Evolutionary conservation across 345 rosid genomes (phyloP).

Genomic region (Turritis glabra): DNA sequence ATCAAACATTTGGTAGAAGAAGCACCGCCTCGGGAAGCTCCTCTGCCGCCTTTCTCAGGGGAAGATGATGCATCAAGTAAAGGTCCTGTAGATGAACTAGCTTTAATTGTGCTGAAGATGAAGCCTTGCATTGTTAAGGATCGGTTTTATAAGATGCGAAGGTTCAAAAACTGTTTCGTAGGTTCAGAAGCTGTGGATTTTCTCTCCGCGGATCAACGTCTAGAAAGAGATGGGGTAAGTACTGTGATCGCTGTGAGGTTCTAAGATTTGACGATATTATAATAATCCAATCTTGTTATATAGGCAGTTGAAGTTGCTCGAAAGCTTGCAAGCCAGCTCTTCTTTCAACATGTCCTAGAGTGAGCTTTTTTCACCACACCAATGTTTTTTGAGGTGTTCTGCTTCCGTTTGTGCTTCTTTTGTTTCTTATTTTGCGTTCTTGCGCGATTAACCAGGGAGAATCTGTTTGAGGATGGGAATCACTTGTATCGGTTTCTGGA

Average conservation of each 20-base stretch:
- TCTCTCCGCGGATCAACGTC: constrained; percentile 59
- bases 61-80: constrained; percentile 72
- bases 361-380: constrained; percentile 41
- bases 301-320: constrained; percentile 84
- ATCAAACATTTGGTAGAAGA: constrained; percentile 55
- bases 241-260: not conserved
- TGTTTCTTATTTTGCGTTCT: constrained; percentile 1
- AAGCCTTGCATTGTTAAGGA: constrained; percentile 70
- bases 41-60: constrained; percentile 82
- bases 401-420: not conserved
- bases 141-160: constrained; percentile 70
- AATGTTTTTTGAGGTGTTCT: not conserved
- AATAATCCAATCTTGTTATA: not conserved
- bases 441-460: constrained; percentile 55
- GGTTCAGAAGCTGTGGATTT: constrained; percentile 85
- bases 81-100: constrained; percentile 75
- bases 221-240: constrained; percentile 75
- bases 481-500: constrained; percentile 80
- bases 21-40: constrained; percentile 64
- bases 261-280: not conserved
- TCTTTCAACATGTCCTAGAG: constrained; percentile 76
- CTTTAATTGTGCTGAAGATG: constrained; percentile 76
- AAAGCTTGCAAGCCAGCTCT: constrained; percentile 73
- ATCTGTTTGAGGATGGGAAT: constrained; percentile 80
- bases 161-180: constrained; percentile 67